A percentile compares a stretch with the other conserved stretches of the same genome.
Conservation (phyloP, 176 grass and related monocot genomes). For the Themeda triandra region DNA sequence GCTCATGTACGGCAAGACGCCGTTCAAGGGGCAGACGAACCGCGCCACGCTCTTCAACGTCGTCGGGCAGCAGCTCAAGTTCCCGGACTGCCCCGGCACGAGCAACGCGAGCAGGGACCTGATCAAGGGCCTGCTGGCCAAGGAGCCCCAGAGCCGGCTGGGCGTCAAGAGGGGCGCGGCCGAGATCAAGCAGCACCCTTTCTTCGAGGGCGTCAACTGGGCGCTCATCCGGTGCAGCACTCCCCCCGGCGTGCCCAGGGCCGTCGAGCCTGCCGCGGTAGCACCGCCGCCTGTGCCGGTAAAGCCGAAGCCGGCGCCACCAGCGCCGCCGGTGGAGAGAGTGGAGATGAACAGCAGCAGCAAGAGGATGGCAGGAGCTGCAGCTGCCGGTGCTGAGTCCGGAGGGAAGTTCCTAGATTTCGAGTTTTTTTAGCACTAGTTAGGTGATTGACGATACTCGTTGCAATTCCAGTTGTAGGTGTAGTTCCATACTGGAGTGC, state of each 20-base stretch:
- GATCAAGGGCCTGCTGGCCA: conserved; percentile 52
- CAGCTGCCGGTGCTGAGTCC: conserved; percentile 25
- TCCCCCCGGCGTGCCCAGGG: conserved; percentile 59
- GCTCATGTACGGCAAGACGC: conserved; percentile 70
- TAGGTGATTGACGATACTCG: background rate
- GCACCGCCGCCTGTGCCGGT: background rate
- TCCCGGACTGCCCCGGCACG: conserved; percentile 49
- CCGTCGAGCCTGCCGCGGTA: background rate
- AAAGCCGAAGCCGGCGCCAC: conserved; percentile 25
- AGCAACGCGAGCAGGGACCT: conserved; percentile 57
- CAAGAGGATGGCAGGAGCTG: conserved; percentile 41
- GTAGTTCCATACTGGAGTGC: background rate
- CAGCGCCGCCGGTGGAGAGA: background rate
- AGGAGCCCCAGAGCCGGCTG: conserved; percentile 60
- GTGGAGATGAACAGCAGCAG: conserved; percentile 29
- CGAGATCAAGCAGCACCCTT: conserved; percentile 70
- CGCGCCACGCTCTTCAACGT: conserved; percentile 73
- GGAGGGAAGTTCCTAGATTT: conserved; percentile 67
- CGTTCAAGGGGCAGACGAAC: conserved; percentile 72
- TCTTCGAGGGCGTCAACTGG: conserved; percentile 72
- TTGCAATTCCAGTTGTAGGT: conserved; percentile 5
- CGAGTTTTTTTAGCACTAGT: conserved; percentile 49
- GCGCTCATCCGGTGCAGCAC: conserved; percentile 72
- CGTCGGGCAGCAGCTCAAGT: conserved; percentile 66
- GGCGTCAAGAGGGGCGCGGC: conserved; percentile 62